Base-by-base conservation (phyloP, 129 eudicot genomes). In the Chrysanthemum makinoi region DNA sequence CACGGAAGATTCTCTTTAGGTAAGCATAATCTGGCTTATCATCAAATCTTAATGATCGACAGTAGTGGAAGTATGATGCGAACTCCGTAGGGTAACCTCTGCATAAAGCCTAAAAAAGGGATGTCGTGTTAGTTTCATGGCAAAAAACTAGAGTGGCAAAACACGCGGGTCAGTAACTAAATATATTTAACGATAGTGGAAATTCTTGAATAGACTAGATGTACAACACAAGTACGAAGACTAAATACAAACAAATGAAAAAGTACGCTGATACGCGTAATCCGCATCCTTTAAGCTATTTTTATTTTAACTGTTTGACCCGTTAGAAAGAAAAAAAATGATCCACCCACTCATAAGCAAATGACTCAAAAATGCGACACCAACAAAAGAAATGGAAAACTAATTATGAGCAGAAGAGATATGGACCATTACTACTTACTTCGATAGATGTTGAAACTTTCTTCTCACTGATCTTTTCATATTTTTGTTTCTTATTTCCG, bases 51-150 rank as follows among this genome's bases (percentile, higher is more conserved):
- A 92, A 83, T 55, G 96, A 83, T 65, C 96, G 98, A 74, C 98
- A 92, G 39, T 86, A 92, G 61, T 92, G 98, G 77, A 92, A 92
- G 86, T 92, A 92, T 26, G 98, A 92, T 48, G 96, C 96, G 30
- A 92, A 92, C 72, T 92, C 98, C 14, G 95, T 69, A 52, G 98
- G 98, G 82, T 92, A 89, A 75, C 98, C 96, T 65, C 96, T 89
- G 72, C 96, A 92, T 66, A 92, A 79, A 70, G 91, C 86, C 98
- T 92, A 84, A 65, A 69, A 49, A 44, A 9, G 50, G 70, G 54
- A n/a, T 10, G 8, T 43, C 44, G 10, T 19, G 65, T 58, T 22
- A 70, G 51, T 83, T 35, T 65, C 74, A 73, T 59, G 62, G 22
- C 16, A 52, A 3, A 50, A 63, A 49, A 50, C n/a, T 16, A 47